phyloP scores from a whole-genome alignment of 306 rosid genomes.

The Rosa chinensis region DNA sequence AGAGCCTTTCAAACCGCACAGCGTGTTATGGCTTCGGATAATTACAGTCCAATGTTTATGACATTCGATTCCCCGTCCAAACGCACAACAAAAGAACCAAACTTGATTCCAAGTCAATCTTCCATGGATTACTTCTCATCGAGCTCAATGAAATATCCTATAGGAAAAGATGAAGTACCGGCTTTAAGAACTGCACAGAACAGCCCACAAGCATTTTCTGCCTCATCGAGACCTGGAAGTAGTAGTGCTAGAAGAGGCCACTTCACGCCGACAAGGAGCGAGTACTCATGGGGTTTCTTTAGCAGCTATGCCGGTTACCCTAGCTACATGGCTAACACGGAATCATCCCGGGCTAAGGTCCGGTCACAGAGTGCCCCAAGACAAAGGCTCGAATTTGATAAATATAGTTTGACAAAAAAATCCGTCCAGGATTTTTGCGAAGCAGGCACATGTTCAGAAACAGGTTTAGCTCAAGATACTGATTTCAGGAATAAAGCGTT shows the following conservation, averaged over 20 bases:
- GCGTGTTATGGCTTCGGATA: slow-evolving; percentile 37
- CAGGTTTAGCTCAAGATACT: slow-evolving; percentile 27
- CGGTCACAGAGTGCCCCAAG: slow-evolving; percentile 94
- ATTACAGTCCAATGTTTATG: slow-evolving; percentile 27
- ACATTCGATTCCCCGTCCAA: slow-evolving; percentile 60
- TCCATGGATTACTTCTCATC: slow-evolving; percentile 34
- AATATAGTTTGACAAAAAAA: slow-evolving; percentile 40
- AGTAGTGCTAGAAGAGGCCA: slow-evolving; percentile 52
- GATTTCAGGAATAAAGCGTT: slow-evolving; percentile 40
- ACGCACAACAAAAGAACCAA: slow-evolving; percentile 36
- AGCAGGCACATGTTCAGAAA: slow-evolving; percentile 47
- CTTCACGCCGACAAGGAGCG: slow-evolving; percentile 77
- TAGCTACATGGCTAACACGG: slow-evolving; percentile 87
- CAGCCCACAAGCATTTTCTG: slow-evolving; percentile 67
- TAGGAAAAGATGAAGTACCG: slow-evolving; percentile 49
- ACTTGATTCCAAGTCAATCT: slow-evolving; percentile 38
- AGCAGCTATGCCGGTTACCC: slow-evolving; percentile 60
- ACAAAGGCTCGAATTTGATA: slow-evolving; percentile 82
- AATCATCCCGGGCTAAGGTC: slow-evolving; percentile 81
- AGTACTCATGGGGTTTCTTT: slow-evolving; percentile 65
- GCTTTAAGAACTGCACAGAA: slow-evolving; percentile 47
- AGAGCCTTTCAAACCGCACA: slow-evolving; percentile 46
- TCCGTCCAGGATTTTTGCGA: slow-evolving; percentile 54
- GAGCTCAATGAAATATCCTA: slow-evolving; percentile 37
- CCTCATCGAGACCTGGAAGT: slow-evolving; percentile 64